A percentile compares a stretch with the other conserved stretches of the same genome.
Evolutionary conservation across 1,284 basidiomycete genomes (phyloP).

Genomic region (Tylopilus sp.): DNA sequence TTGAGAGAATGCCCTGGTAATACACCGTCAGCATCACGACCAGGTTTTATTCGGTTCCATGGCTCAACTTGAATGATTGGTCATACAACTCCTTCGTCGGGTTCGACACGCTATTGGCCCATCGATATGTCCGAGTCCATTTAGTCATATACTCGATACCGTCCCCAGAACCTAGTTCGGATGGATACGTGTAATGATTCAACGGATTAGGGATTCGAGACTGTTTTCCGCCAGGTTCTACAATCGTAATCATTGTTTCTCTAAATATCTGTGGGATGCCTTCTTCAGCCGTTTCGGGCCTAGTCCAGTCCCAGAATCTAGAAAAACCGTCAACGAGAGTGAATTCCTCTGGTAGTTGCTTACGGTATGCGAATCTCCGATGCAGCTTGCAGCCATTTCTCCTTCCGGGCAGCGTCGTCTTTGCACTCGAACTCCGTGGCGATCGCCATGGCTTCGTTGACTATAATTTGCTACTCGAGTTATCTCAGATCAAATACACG

Average conservation of each 20-base stretch:
- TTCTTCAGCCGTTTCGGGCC: background rate
- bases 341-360: background rate
- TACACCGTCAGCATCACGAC: background rate
- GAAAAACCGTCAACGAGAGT: background rate
- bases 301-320: slow-evolving; percentile 22
- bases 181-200: slow-evolving; percentile 13
- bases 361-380: slow-evolving; percentile 5
- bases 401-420: slow-evolving; percentile 1
- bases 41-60: background rate
- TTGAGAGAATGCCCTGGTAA: slow-evolving; percentile 7
- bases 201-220: slow-evolving; percentile 9
- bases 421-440: slow-evolving; percentile 7
- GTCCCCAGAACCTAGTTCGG: background rate
- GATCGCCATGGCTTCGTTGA: slow-evolving; percentile 11
- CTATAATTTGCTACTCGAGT: slow-evolving; percentile 15
- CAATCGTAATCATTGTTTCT: background rate
- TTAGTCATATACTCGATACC: slow-evolving; percentile 10
- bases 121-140: slow-evolving; percentile 19
- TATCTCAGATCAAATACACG: background rate
- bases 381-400: slow-evolving; percentile 15
- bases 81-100: slow-evolving; percentile 12
- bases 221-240: background rate
- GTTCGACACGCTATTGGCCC: slow-evolving; percentile 3
- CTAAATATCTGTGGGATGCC: slow-evolving; percentile 11
- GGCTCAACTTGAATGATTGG: slow-evolving; percentile 6